These are phyloP conservation scores for Epichloe uncinata DNA, from an alignment of 2,329 filamentous ascomycete species.

Conservation along the genomic window DNA sequence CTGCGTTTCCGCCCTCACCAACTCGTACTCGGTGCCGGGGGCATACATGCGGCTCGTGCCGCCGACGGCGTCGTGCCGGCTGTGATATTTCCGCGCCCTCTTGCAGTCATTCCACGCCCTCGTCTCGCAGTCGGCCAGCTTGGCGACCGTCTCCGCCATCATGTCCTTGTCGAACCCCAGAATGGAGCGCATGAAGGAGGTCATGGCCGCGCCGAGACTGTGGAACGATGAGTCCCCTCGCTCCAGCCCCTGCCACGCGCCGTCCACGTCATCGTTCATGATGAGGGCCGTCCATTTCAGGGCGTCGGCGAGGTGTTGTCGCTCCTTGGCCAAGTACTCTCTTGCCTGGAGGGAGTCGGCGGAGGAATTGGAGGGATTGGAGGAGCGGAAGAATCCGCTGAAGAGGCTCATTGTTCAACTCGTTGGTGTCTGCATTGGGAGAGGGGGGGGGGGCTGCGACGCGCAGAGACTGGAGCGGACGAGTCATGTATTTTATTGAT, in stretches of 20 bases:
- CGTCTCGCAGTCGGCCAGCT: constrained; percentile 62
- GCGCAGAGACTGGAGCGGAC: no score
- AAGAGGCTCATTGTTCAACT: constrained; percentile 30
- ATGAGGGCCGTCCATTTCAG: constrained; percentile 56
- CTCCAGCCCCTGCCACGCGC: constrained; percentile 59
- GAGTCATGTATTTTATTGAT: no score
- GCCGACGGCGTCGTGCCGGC: constrained; percentile 26
- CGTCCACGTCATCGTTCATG: constrained; percentile 82
- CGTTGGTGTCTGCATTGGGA: no score
- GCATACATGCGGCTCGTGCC: constrained; percentile 49
- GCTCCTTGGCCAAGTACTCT: constrained; percentile 28
- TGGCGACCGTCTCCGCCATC: constrained; percentile 67
- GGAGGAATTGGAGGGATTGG: constrained; percentile 20
- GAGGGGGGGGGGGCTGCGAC: no score
- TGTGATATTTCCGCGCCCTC: constrained; percentile 45
- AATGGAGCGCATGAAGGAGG: constrained; percentile 73
- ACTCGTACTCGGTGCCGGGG: constrained; percentile 71
- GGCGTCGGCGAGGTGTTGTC: constrained; percentile 44
- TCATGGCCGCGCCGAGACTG: constrained; percentile 65
- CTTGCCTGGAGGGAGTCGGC: constrained; percentile 15
- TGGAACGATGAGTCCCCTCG: constrained; percentile 78
- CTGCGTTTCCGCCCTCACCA: constrained; percentile 75
- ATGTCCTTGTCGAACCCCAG: constrained; percentile 85
- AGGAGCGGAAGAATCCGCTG: constrained; percentile 37
- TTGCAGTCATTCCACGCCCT: constrained; percentile 64